Conservation (phyloP, 2,329 filamentous ascomycete genomes). For the Stylonectria norvegica region DNA sequence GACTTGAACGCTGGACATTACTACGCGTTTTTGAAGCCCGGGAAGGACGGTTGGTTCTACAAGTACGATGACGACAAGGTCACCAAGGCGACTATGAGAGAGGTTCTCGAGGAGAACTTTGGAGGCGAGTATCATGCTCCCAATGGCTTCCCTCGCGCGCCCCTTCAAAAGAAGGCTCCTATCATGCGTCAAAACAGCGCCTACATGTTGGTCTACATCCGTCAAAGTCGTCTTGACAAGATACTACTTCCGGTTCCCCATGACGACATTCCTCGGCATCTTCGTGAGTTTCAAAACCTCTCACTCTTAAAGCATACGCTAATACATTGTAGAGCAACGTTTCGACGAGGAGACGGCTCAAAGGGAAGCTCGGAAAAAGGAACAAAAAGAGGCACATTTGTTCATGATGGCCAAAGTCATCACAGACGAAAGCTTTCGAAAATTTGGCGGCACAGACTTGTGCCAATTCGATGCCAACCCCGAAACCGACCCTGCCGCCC, state of each 20-base stretch:
- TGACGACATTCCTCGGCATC: slow-evolving; percentile 75
- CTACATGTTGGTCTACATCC: slow-evolving; percentile 98
- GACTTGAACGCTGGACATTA: slow-evolving; percentile 98
- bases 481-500: slow-evolving; percentile 66
- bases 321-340: slow-evolving; percentile 53
- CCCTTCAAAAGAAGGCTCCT: slow-evolving; percentile 53
- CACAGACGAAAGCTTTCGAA: slow-evolving; percentile 74
- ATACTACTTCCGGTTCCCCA: slow-evolving; percentile 74
- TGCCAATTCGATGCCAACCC: slow-evolving; percentile 62
- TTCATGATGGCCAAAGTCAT: slow-evolving; percentile 84
- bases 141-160: slow-evolving; percentile 44
- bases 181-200: slow-evolving; percentile 74
- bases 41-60: slow-evolving; percentile 91
- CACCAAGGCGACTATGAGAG: slow-evolving; percentile 85
- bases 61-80: slow-evolving; percentile 97
- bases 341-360: slow-evolving; percentile 79
- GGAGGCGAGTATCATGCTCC: slow-evolving; percentile 73
- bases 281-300: slow-evolving; percentile 53
- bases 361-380: slow-evolving; percentile 74
- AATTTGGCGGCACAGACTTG: slow-evolving; percentile 82
- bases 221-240: slow-evolving; percentile 78
- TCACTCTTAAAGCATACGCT: slow-evolving; percentile 6
- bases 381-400: slow-evolving; percentile 89
- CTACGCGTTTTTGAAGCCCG: slow-evolving; percentile 93
- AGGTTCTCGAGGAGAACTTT: slow-evolving; percentile 95